These are phyloP conservation scores for Aspergillus sclerotialis DNA, from an alignment of 2,329 filamentous ascomycete species.

Conservation along the genomic window DNA sequence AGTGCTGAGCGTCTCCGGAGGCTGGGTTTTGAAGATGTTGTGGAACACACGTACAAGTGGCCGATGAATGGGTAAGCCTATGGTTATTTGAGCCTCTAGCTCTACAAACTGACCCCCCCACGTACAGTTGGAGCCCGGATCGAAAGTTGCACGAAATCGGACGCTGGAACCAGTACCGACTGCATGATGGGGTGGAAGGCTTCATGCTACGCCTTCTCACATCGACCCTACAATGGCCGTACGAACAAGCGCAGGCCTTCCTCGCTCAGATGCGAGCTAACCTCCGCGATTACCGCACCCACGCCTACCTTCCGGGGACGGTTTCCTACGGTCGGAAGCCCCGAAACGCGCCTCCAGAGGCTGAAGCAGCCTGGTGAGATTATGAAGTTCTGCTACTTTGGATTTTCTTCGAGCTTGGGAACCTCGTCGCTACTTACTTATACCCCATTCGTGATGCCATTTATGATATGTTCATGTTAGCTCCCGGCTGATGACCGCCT, in stretches of 20 bases:
- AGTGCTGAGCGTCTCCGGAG: slow-evolving; percentile 12
- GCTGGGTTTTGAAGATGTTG: slow-evolving; percentile 20
- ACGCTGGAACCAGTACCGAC: slow-evolving; percentile 15
- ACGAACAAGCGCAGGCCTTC: slow-evolving; percentile 14
- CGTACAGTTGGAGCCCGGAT: slow-evolving; percentile 14
- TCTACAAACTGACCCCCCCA: neutral
- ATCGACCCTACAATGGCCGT: slow-evolving; percentile 14
- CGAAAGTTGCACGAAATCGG: slow-evolving; percentile 16
- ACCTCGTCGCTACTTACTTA: too few relatives aligned
- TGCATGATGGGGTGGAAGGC: slow-evolving; percentile 13
- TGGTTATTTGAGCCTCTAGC: neutral
- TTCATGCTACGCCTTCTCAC: slow-evolving; percentile 19
- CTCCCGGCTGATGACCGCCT: too few relatives aligned
- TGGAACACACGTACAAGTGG: slow-evolving; percentile 16
- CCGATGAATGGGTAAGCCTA: slow-evolving; percentile 13
- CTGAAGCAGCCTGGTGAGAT: too few relatives aligned
- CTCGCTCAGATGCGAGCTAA: slow-evolving; percentile 17
- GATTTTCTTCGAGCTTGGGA: too few relatives aligned
- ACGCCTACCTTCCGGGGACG: slow-evolving; percentile 15
- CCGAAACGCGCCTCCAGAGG: neutral
- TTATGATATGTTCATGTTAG: too few relatives aligned
- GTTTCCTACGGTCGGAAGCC: slow-evolving; percentile 15
- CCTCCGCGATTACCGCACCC: slow-evolving; percentile 13
- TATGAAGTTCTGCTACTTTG: too few relatives aligned
- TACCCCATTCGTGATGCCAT: too few relatives aligned